A percentile compares a stretch with the other conserved stretches of the same genome.
Conservation (phyloP, 1,284 basidiomycete species). For the Butyriboletus appendiculatus region DNA sequence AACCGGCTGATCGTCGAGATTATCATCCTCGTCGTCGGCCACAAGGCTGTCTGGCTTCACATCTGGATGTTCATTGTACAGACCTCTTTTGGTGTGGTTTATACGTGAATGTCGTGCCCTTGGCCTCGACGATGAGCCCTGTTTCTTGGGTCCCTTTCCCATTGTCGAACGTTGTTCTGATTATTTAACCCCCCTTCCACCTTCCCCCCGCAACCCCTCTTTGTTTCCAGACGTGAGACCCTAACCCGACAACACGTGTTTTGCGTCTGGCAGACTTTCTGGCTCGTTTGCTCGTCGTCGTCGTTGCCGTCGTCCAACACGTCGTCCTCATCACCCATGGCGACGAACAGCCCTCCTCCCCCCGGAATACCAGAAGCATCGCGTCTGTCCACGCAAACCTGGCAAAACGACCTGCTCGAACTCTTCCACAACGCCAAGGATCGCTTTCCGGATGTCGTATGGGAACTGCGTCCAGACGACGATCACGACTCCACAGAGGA, state of each 20-base stretch:
- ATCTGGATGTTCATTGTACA: background rate
- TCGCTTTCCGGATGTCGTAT: slow-evolving; percentile 90
- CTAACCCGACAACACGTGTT: slow-evolving; percentile 35
- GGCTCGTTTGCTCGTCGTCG: slow-evolving; percentile 14
- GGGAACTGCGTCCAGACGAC: slow-evolving; percentile 67
- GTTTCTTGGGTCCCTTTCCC: slow-evolving; percentile 16
- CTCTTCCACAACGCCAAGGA: slow-evolving; percentile 82
- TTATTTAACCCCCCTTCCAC: slow-evolving; percentile 1
- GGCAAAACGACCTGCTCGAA: slow-evolving; percentile 76
- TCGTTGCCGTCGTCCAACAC: slow-evolving; percentile 24
- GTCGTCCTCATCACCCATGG: slow-evolving; percentile 33
- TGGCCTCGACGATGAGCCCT: background rate
- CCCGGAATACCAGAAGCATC: slow-evolving; percentile 63
- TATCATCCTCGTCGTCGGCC: background rate
- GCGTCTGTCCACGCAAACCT: slow-evolving; percentile 60
- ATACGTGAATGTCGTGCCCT: background rate
- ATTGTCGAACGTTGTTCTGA: background rate
- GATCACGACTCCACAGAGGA: slow-evolving; percentile 54
- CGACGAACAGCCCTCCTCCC: slow-evolving; percentile 38
- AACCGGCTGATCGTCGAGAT: background rate
- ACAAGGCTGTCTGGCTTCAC: slow-evolving; percentile 5
- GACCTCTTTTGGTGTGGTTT: background rate
- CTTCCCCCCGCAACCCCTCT: slow-evolving; percentile 10
- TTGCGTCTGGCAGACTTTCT: slow-evolving; percentile 14
- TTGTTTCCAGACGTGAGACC: slow-evolving; percentile 15